A percentile compares a stretch with the other conserved stretches of the same genome.
Conservation (phyloP, 768 basidiomycete genomes). For the Trametes maxima region DNA sequence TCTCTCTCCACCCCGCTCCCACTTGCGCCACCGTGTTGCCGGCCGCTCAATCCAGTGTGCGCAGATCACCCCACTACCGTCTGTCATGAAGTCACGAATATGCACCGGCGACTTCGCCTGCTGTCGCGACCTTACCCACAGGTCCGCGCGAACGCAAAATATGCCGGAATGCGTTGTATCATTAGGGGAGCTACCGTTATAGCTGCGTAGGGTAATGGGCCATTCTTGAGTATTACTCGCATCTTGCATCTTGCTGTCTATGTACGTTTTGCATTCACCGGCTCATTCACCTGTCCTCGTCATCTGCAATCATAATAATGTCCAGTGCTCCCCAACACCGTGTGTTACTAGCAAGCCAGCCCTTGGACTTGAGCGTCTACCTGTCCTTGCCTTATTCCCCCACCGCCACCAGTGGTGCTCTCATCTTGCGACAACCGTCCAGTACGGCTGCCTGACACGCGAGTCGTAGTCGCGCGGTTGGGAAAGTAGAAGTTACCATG, state of each 20-base stretch:
- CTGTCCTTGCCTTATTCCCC: too few relatives aligned
- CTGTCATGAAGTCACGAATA: constrained; percentile 15
- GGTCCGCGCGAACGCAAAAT: constrained; percentile 11
- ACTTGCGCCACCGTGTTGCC: constrained; percentile 6
- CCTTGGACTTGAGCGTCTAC: too few relatives aligned
- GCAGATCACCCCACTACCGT: constrained; percentile 21
- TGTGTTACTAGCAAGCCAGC: not conserved
- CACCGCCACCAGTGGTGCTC: too few relatives aligned
- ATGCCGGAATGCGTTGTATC: constrained; percentile 22
- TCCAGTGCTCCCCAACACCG: not conserved
- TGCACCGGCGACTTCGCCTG: constrained; percentile 3
- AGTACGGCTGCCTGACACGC: too few relatives aligned
- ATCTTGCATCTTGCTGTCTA: constrained; percentile 20
- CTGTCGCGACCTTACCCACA: constrained; percentile 12
- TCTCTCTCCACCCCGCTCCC: constrained; percentile 2
- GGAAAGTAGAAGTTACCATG: not conserved
- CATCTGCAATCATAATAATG: constrained; percentile 16
- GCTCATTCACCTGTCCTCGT: constrained; percentile 10
- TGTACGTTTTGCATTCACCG: constrained; percentile 11
- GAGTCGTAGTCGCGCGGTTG: too few relatives aligned
- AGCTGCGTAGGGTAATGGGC: constrained; percentile 21
- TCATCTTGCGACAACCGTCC: too few relatives aligned
- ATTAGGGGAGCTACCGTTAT: constrained; percentile 16
- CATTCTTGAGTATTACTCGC: constrained; percentile 15
- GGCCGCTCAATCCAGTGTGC: constrained; percentile 3